Percentiles rank a stretch among this genome's conserved stretches.
Evolutionary conservation across 2,329 filamentous ascomycete genomes (phyloP).

Genomic region (Sodiomyces alkalinus): DNA sequence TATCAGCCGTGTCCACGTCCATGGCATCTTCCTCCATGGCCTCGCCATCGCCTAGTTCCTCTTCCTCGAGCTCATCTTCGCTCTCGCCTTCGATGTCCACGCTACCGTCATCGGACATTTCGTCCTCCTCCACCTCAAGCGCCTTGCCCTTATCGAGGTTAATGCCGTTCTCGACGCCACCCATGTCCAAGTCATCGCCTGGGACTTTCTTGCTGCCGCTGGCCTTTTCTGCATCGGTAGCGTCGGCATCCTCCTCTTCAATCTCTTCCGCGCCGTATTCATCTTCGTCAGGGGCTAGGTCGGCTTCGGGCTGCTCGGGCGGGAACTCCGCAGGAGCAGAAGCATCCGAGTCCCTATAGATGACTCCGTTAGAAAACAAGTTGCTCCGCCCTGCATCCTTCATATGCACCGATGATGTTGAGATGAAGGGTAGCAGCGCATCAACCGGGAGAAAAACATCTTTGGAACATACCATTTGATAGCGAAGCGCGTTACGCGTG

Average conservation of each 20-base stretch:
- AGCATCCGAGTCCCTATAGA: conserved; percentile 81
- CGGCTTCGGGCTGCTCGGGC: conserved; percentile 93
- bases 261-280: conserved; percentile 85
- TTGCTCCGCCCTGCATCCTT: no score
- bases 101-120: conserved; percentile 56
- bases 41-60: conserved; percentile 30
- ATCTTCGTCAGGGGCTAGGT: conserved; percentile 70
- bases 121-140: conserved; percentile 46
- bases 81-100: conserved; percentile 70
- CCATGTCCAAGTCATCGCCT: conserved; percentile 63
- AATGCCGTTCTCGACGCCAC: conserved; percentile 40
- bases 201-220: conserved; percentile 24
- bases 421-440: background rate
- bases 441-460: background rate
- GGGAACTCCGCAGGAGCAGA: conserved; percentile 92
- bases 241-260: conserved; percentile 52
- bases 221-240: conserved; percentile 33
- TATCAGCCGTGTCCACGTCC: conserved; percentile 30
- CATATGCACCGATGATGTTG: background rate
- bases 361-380: conserved; percentile 7
- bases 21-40: conserved; percentile 27
- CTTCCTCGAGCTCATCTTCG: conserved; percentile 55
- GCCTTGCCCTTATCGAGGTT: conserved; percentile 16
- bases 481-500: conserved; percentile 88
- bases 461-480: conserved; percentile 75